phyloP scores from a whole-genome alignment of 1,284 basidiomycete species.

The Fomitopsis palustris region DNA sequence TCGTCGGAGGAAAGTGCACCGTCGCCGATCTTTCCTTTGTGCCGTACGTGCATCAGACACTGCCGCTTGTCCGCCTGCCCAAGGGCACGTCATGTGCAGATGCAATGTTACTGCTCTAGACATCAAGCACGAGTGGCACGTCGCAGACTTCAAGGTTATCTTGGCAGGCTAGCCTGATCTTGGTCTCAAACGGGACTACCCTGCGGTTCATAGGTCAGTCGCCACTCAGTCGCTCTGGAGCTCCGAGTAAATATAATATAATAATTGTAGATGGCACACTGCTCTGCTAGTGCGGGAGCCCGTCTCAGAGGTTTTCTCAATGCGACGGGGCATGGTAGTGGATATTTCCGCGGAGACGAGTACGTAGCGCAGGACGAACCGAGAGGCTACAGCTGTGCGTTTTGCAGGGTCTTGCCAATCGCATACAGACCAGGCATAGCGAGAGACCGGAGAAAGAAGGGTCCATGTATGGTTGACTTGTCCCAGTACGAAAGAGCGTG shows the following conservation, averaged over 20 bases:
- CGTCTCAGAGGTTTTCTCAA: background rate
- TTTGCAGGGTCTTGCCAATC: too few species aligned
- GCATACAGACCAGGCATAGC: too few species aligned
- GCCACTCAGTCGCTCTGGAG: background rate
- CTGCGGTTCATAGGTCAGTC: constrained; percentile 7
- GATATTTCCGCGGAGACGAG: background rate
- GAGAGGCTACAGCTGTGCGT: too few species aligned
- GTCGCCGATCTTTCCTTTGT: constrained; percentile 17
- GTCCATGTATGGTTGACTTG: too few species aligned
- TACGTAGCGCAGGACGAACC: background rate
- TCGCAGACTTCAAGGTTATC: constrained; percentile 6
- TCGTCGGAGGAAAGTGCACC: constrained; percentile 15
- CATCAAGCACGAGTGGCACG: constrained; percentile 10
- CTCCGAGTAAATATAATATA: background rate
- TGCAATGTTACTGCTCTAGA: background rate
- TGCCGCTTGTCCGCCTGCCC: background rate
- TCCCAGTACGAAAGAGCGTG: background rate
- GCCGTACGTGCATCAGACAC: constrained; percentile 6
- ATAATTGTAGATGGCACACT: background rate
- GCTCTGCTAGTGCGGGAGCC: background rate
- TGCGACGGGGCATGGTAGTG: background rate
- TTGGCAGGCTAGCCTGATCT: constrained; percentile 9
- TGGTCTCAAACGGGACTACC: constrained; percentile 14
- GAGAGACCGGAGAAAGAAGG: too few species aligned
- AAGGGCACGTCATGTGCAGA: too few species aligned